Percentiles rank a stretch among this genome's conserved stretches.
Conservation (phyloP, 2,329 filamentous ascomycete genomes). For the Ophiosphaerella herpotricha region DNA sequence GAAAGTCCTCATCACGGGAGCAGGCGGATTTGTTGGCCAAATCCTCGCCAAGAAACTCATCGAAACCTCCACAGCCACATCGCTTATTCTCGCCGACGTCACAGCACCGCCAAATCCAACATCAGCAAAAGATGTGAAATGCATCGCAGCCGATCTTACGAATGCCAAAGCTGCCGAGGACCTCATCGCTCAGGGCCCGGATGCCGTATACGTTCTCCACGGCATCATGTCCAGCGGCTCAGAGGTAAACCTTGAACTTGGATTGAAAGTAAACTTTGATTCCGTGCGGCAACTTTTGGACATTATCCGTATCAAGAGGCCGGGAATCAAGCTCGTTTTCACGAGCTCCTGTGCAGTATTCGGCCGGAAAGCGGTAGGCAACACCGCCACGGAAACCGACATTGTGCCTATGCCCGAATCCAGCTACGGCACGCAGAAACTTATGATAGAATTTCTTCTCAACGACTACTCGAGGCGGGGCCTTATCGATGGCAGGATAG, state of each 20-base stretch:
- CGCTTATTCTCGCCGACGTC: conserved; percentile 63
- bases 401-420: conserved; percentile 65
- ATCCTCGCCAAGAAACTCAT: conserved; percentile 62
- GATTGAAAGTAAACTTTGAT: conserved; percentile 65
- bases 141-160: conserved; percentile 60
- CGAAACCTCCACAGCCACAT: conserved; percentile 49
- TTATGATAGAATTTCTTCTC: conserved; percentile 64
- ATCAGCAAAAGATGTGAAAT: conserved; percentile 55
- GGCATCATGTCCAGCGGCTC: conserved; percentile 70
- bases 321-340: conserved; percentile 64
- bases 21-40: conserved; percentile 68
- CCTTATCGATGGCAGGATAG: conserved; percentile 61
- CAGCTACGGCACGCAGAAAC: conserved; percentile 67
- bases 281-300: conserved; percentile 62
- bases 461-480: conserved; percentile 67
- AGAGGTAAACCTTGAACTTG: conserved; percentile 65
- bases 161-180: conserved; percentile 28
- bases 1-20: conserved; percentile 66
- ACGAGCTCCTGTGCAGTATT: conserved; percentile 67
- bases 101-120: conserved; percentile 55
- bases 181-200: conserved; percentile 34
- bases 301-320: conserved; percentile 54
- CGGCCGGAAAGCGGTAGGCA: conserved; percentile 59
- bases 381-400: conserved; percentile 42
- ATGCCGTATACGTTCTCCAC: conserved; percentile 62